Percentiles rank a stretch among this genome's conserved stretches.
Conservation (phyloP, 2,329 filamentous ascomycete genomes). For the Cladobotryum protrusum region DNA sequence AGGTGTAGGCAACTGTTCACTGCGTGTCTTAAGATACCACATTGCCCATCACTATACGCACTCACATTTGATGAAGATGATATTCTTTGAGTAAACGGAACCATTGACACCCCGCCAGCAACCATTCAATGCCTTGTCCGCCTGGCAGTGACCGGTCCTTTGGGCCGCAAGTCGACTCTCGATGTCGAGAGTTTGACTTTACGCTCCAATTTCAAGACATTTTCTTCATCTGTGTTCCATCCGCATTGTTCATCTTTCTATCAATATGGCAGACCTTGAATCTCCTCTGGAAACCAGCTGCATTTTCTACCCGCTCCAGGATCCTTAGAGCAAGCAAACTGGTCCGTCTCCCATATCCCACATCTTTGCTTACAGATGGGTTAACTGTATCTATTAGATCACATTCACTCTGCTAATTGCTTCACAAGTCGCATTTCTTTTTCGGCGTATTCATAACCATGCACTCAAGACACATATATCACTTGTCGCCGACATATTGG, state of each 20-base stretch:
- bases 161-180: constrained; percentile 17
- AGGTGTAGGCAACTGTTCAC: too few species aligned
- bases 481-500: constrained; percentile 16
- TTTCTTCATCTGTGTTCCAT: constrained; percentile 18
- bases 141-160: constrained; percentile 14
- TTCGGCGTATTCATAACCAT: constrained; percentile 7
- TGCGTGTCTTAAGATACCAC: too few species aligned
- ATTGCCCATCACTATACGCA: too few species aligned
- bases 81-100: too few species aligned
- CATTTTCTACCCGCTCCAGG: constrained; percentile 2
- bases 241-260: constrained; percentile 16
- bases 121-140: not conserved
- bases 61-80: too few species aligned
- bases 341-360: not conserved
- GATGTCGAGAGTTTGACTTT: constrained; percentile 23
- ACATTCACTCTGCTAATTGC: constrained; percentile 11
- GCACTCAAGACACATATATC: constrained; percentile 14
- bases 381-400: constrained; percentile 1
- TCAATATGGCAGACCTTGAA: constrained; percentile 4
- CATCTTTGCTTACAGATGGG: too few species aligned
- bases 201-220: constrained; percentile 23
- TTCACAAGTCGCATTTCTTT: constrained; percentile 15
- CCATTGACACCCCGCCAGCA: too few species aligned
- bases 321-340: constrained; percentile 2
- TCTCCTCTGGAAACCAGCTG: constrained; percentile 6